Percentiles rank a stretch among this genome's conserved stretches.
These are phyloP conservation scores for Hippophae rhamnoides DNA, from an alignment of 306 rosid genomes.

Conservation along the genomic window DNA sequence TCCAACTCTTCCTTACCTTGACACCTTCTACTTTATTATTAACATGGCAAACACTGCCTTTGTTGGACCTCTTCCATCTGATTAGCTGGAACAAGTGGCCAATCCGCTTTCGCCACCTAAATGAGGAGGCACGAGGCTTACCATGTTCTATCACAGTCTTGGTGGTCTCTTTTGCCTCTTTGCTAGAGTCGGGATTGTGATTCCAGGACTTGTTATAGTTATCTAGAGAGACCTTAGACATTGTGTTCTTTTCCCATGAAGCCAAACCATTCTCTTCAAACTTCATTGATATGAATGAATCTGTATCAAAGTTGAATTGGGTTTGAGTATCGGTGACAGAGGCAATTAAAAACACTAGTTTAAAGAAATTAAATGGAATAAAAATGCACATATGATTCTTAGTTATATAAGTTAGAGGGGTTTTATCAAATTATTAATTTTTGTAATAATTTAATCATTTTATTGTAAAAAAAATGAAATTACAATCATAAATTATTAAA, in stretches of 20 bases:
- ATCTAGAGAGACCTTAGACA: slow-evolving; percentile 56
- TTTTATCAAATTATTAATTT: too few species aligned
- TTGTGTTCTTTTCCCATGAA: slow-evolving; percentile 79
- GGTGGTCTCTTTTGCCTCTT: too few species aligned
- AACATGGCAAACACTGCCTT: slow-evolving; percentile 19
- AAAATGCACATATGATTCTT: too few species aligned
- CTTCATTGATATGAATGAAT: slow-evolving; percentile 92
- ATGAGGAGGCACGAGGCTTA: slow-evolving; percentile 42
- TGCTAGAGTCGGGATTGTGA: slow-evolving; percentile 8
- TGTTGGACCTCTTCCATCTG: slow-evolving; percentile 66
- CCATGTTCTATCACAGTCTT: slow-evolving; percentile 73
- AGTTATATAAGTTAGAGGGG: too few species aligned
- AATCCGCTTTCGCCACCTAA: slow-evolving; percentile 93
- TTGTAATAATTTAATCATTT: too few species aligned
- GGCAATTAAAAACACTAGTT: background rate
- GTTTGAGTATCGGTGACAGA: slow-evolving; percentile 12
- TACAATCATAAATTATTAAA: too few species aligned
- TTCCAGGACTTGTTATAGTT: slow-evolving; percentile 55
- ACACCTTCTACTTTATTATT: slow-evolving; percentile 64
- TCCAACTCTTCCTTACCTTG: slow-evolving; percentile 80
- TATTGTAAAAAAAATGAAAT: too few species aligned
- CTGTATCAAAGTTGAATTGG: slow-evolving; percentile 29
- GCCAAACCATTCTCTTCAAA: slow-evolving; percentile 83
- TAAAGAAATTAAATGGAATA: too few species aligned
- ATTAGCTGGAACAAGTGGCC: slow-evolving; percentile 82